These are phyloP conservation scores for Saccharomycopsis fermentans DNA, from an alignment of 805 yeast species.

Conservation along the genomic window DNA sequence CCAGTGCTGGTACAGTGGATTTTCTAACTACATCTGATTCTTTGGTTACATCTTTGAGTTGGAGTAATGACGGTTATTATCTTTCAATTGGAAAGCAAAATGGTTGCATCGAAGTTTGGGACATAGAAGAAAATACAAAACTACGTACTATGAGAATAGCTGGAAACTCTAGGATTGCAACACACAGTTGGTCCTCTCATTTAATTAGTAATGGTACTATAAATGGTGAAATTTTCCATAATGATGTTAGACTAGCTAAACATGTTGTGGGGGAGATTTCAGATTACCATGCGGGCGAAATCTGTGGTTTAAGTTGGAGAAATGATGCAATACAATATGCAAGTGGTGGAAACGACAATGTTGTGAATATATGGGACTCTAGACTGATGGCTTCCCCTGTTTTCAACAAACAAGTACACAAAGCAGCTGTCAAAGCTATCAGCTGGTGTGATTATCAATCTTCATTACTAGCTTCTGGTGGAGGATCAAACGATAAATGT, in stretches of 20 bases:
- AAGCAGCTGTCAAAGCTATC: conserved; percentile 91
- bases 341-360: conserved; percentile 89
- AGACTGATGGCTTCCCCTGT: conserved; percentile 52
- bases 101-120: conserved; percentile 90
- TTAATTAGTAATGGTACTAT: conserved; percentile 79
- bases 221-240: conserved; percentile 73
- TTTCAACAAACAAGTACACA: conserved; percentile 68
- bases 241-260: conserved; percentile 78
- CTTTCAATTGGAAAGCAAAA: conserved; percentile 75
- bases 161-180: conserved; percentile 66
- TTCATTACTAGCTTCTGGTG: conserved; percentile 88
- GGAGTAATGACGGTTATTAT: conserved; percentile 89
- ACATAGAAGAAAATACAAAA: conserved; percentile 63
- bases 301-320: conserved; percentile 86
- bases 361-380: conserved; percentile 89
- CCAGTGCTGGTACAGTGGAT: conserved; percentile 68
- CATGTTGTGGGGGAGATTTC: conserved; percentile 56
- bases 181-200: conserved; percentile 79
- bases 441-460: conserved; percentile 89
- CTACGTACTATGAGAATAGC: conserved; percentile 63
- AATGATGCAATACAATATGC: conserved; percentile 78
- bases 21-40: conserved; percentile 51
- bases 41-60: conserved; percentile 60
- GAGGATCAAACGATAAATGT: conserved; percentile 83
- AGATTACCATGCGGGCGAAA: conserved; percentile 68